Conservation (phyloP, 23 red algal genomes). For the Gracilaria domingensis region DNA sequence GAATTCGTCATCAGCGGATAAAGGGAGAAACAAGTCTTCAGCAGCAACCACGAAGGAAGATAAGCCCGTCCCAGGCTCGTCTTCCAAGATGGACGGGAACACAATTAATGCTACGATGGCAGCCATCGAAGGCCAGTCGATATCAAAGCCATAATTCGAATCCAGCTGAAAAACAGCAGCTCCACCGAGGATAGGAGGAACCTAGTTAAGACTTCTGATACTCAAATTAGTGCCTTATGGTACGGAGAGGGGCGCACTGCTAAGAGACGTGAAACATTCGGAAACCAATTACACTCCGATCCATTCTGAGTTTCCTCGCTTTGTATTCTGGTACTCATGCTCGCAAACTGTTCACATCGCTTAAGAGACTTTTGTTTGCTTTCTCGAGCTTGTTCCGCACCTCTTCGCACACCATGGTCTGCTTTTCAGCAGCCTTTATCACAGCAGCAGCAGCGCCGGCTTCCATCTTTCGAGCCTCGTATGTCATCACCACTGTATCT, state of each 20-base stretch:
- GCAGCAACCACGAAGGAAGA: neutral
- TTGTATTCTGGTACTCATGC: conserved; percentile 21
- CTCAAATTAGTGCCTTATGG: neutral
- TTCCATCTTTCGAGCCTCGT: conserved; percentile 80
- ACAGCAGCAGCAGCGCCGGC: too few relatives aligned
- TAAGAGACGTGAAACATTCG: neutral
- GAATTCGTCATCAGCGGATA: neutral
- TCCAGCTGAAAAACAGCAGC: neutral
- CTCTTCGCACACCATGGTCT: conserved; percentile 25
- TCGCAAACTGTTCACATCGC: conserved; percentile 42
- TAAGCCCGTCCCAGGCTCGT: neutral
- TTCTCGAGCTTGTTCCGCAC: too few relatives aligned
- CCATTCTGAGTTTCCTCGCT: neutral
- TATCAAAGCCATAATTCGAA: neutral
- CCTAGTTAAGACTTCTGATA: neutral
- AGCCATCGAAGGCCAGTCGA: neutral
- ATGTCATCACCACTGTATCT: conserved; percentile 75
- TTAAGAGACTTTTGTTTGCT: conserved; percentile 46
- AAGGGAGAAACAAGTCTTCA: neutral
- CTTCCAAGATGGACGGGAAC: neutral
- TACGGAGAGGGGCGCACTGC: too few relatives aligned
- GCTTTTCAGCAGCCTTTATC: too few relatives aligned
- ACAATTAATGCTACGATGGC: neutral
- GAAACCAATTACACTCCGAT: conserved; percentile 60
- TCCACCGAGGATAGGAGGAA: neutral